Evolutionary conservation across 345 rosid species (phyloP).

Genomic region (Mercurialis annua): DNA sequence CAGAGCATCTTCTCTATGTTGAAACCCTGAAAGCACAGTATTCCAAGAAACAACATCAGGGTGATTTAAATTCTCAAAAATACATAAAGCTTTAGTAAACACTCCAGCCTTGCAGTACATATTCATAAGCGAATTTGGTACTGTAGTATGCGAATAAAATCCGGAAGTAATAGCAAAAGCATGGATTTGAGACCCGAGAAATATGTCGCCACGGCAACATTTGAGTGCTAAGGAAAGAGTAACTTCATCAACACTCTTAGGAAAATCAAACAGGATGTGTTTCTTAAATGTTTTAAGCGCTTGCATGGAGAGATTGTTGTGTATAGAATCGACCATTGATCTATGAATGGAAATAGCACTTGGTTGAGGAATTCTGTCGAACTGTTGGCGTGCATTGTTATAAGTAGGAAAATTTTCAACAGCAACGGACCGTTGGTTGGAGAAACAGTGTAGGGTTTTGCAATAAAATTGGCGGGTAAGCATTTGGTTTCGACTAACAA

Average conservation of each 20-base stretch:
- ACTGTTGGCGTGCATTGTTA: conserved; percentile 28
- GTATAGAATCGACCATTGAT: conserved; percentile 39
- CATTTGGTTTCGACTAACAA: conserved; percentile 17
- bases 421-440: conserved; percentile 2
- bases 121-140: conserved; percentile 68
- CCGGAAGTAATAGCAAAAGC: conserved; percentile 64
- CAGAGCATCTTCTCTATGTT: conserved; percentile 45
- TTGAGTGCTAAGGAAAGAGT: conserved; percentile 63
- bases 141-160: conserved; percentile 45
- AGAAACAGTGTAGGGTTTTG: conserved; percentile 7
- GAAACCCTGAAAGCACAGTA: conserved; percentile 77
- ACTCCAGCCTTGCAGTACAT: conserved; percentile 60
- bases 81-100: conserved; percentile 44
- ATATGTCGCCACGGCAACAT: conserved; percentile 53
- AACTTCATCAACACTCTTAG: conserved; percentile 39
- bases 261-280: conserved; percentile 34
- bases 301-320: conserved; percentile 27
- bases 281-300: conserved; percentile 43
- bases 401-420: not conserved
- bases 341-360: conserved; percentile 26
- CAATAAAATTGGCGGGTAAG: conserved; percentile 17
- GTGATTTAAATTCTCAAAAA: conserved; percentile 55
- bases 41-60: conserved; percentile 91
- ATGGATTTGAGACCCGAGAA: conserved; percentile 62
- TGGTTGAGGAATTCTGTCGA: conserved; percentile 36